These are phyloP conservation scores for Cyclocybe cylindracea DNA, from an alignment of 768 basidiomycete species.

Conservation along the genomic window DNA sequence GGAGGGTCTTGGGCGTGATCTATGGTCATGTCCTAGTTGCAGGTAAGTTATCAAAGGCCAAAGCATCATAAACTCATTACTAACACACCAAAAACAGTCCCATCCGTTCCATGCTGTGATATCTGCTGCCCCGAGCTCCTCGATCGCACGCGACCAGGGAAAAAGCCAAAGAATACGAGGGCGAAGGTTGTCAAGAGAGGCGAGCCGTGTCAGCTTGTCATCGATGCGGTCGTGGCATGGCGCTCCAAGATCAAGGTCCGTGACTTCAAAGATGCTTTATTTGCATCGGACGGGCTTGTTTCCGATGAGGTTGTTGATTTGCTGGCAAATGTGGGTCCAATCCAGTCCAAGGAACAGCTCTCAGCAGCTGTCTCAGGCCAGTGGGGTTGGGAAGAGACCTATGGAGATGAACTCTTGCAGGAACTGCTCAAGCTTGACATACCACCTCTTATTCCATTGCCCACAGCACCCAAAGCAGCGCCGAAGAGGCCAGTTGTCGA, in stretches of 20 bases:
- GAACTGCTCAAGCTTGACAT: neutral
- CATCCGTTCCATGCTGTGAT: constrained; percentile 2
- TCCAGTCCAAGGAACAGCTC: neutral
- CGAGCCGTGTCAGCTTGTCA: too few species aligned
- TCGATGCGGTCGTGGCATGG: neutral
- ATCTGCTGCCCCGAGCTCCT: constrained; percentile 4
- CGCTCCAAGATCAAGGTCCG: neutral
- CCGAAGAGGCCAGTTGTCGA: too few species aligned
- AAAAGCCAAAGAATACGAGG: neutral
- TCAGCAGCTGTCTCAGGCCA: neutral
- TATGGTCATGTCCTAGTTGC: too few species aligned
- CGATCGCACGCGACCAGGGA: constrained; percentile 1
- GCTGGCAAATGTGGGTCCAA: constrained; percentile 1
- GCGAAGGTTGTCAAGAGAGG: too few species aligned
- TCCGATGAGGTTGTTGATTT: neutral
- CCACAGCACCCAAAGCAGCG: too few species aligned
- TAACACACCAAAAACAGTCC: neutral
- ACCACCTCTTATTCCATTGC: too few species aligned
- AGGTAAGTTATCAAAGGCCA: too few species aligned
- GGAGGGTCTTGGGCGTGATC: too few species aligned
- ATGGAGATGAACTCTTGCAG: constrained; percentile 2
- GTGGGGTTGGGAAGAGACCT: constrained; percentile 6
- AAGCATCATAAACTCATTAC: too few species aligned
- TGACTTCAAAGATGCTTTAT: neutral
- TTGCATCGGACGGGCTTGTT: neutral